Evolutionary conservation across 176 grass and related monocot species (phyloP), one percentile per base, ranked within the genome.

Genomic region (Calamus simplicifolius): DNA sequence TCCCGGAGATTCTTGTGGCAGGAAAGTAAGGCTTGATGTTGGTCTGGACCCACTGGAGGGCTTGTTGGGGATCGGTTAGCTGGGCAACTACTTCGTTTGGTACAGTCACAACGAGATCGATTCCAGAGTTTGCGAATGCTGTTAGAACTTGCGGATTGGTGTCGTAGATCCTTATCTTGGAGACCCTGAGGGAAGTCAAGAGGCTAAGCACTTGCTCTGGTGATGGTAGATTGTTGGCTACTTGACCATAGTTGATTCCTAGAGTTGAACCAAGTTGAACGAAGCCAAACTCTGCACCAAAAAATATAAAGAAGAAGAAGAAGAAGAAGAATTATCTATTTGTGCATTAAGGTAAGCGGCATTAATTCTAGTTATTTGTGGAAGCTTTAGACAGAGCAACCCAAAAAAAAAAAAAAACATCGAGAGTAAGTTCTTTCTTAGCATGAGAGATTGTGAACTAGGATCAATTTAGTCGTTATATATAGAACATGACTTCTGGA

Each of bases 171-270:
- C 94, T 63, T 7, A 78, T 83, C 79, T 89, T 98, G 59, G 78
- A 73, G 49, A 93, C 67, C 3, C 69, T 73, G 14, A 98, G 79
- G 35, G 85, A 89, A 5, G 73, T 62, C 18, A 98, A 72, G 27
- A 98, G 76, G 50, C 58, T 30, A 18, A 80, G 78, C 59, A 84
- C 94, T 76, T 85, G 75, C 8, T 66, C 0, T 21, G 94, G 85
- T 18, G 73, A 1, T 12, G 94, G 94, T 4, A 98, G 88, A 52
- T 98, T 81, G 77, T 98, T 89, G 3, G 6, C 94, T 5, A 98
- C 85, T 75, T 98, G 94, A 43, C 94, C 94, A 66, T 98, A 98
- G 79, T 98, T 98, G 66, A 98, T 93, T 49, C 94, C 94, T 49
- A 98, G 57, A 16, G 87, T 64, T 17, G 66, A 21, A 17, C 78